These are phyloP conservation scores for Copromyces sp. DNA, from an alignment of 495 filamentous ascomycete genomes.

Conservation along the genomic window DNA sequence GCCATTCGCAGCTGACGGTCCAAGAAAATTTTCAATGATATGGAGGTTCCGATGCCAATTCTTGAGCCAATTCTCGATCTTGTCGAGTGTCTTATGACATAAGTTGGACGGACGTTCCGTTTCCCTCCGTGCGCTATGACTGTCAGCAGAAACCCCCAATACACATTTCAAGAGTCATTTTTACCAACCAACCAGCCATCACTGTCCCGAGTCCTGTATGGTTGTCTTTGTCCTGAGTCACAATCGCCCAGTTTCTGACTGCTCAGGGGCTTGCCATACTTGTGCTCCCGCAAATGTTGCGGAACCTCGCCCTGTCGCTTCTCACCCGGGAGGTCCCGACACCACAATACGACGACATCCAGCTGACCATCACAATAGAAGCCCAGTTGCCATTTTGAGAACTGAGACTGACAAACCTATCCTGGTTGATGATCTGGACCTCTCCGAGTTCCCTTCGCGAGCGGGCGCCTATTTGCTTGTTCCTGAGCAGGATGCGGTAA, in stretches of 20 bases:
- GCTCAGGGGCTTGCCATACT: background rate
- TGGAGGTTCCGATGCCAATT: too few species aligned
- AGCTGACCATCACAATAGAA: conserved; percentile 6
- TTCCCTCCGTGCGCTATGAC: background rate
- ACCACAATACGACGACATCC: background rate
- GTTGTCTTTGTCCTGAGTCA: background rate
- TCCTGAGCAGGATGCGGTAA: background rate
- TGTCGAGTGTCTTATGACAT: background rate
- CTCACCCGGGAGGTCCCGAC: conserved; percentile 15
- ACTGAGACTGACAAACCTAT: background rate
- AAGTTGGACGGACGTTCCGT: background rate
- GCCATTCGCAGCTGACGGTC: background rate
- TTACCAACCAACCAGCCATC: background rate
- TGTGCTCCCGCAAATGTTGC: background rate
- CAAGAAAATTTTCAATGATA: background rate
- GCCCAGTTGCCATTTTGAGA: background rate
- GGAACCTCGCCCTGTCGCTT: background rate
- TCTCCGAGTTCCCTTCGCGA: background rate
- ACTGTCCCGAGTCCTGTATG: background rate
- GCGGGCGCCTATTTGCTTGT: background rate
- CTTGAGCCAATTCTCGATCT: background rate
- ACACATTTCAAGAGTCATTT: background rate
- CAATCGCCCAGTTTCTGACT: background rate
- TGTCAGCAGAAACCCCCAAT: background rate
- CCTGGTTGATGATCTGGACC: background rate